These are phyloP conservation scores for Vitis rupestris DNA, from an alignment of 164 flowering plant species.

Conservation along the genomic window DNA sequence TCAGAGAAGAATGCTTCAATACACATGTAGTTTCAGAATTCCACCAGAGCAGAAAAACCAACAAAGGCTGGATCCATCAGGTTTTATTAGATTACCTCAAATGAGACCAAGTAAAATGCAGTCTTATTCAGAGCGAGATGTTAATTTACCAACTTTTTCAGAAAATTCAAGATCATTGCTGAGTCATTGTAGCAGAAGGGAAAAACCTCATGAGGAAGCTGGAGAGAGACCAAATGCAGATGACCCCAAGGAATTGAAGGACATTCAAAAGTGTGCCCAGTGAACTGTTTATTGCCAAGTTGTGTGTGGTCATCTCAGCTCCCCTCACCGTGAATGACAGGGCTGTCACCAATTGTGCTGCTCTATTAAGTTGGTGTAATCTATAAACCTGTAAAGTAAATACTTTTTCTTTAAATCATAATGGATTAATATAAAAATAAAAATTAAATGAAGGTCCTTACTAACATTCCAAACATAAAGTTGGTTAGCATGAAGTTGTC, in stretches of 20 bases:
- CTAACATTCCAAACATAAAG: not conserved
- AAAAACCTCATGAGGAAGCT: conserved; percentile 81
- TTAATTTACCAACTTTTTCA: not conserved
- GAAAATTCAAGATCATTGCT: conserved; percentile 20
- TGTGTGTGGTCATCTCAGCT: conserved; percentile 88
- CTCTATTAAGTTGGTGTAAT: conserved; percentile 92
- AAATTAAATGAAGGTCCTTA: not conserved
- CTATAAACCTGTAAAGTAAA: conserved; percentile 66
- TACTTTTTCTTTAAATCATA: not conserved
- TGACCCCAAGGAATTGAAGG: conserved; percentile 84
- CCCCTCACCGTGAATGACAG: conserved; percentile 90
- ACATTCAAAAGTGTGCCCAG: conserved; percentile 78
- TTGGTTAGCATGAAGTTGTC: not conserved
- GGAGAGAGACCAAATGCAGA: conserved; percentile 96
- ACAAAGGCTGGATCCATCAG: not conserved
- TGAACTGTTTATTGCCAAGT: conserved; percentile 80
- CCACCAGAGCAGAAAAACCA: conserved; percentile 5
- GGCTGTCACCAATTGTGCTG: conserved; percentile 96
- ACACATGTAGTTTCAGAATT: not conserved
- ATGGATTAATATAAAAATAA: not conserved
- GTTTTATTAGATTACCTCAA: conserved; percentile 4
- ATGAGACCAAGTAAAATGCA: conserved; percentile 2
- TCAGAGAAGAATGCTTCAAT: not conserved
- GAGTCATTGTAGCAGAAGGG: conserved; percentile 44
- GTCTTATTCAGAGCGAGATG: not conserved